Conservation (phyloP, 768 basidiomycete species). For the Leccinum subgranulosum region DNA sequence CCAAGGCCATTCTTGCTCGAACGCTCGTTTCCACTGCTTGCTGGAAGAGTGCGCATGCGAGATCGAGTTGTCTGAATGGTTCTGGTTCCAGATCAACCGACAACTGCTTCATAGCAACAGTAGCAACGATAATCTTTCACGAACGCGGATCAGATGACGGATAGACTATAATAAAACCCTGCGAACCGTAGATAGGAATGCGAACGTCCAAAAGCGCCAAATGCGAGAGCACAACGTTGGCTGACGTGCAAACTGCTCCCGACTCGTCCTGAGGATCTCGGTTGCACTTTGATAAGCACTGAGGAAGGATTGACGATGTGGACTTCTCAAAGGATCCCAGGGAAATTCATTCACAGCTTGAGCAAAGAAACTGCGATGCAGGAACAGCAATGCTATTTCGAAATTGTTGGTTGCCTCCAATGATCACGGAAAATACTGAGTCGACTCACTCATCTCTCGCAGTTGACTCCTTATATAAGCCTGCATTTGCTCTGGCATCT, state of each 20-base stretch:
- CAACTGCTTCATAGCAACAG: conserved; percentile 46
- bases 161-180: not conserved
- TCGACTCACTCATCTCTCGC: conserved; percentile 40
- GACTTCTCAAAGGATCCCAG: conserved; percentile 44
- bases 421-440: no score
- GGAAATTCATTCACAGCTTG: conserved; percentile 51
- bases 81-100: conserved; percentile 44
- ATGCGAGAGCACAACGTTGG: conserved; percentile 48
- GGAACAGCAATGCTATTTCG: conserved; percentile 45
- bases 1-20: conserved; percentile 50
- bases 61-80: conserved; percentile 45
- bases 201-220: conserved; percentile 58
- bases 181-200: conserved; percentile 54
- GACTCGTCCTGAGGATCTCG: conserved; percentile 40
- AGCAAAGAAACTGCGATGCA: conserved; percentile 58
- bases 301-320: conserved; percentile 48
- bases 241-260: conserved; percentile 39
- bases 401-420: conserved; percentile 1
- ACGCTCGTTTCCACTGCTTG: conserved; percentile 43
- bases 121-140: conserved; percentile 49
- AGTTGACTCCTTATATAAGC: conserved; percentile 42
- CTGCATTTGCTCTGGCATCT: conserved; percentile 41
- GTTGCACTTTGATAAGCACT: conserved; percentile 52
- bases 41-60: conserved; percentile 44
- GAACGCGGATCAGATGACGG: not conserved